These are phyloP conservation scores for Metarhizium robertsii DNA, from an alignment of 2,329 filamentous ascomycete genomes.

Conservation along the genomic window DNA sequence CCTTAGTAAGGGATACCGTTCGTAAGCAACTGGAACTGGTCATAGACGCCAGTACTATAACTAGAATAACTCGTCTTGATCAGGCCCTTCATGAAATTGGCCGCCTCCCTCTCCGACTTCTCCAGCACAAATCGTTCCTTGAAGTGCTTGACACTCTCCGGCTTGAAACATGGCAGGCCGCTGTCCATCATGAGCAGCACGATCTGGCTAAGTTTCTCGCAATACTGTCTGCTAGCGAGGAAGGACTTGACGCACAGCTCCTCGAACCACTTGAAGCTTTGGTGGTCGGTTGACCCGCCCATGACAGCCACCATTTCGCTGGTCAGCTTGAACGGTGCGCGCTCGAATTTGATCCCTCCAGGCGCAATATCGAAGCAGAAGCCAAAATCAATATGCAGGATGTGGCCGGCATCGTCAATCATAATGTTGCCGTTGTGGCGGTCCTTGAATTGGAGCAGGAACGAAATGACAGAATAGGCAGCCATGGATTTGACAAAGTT, in stretches of 20 bases:
- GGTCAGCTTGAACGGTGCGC: constrained; percentile 96
- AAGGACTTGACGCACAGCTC: constrained; percentile 95
- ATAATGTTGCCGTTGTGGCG: constrained; percentile 99
- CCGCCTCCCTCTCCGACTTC: constrained; percentile 83
- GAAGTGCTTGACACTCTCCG: constrained; percentile 88
- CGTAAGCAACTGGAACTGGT: constrained; percentile 94
- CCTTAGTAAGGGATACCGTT: constrained; percentile 89
- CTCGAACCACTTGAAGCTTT: constrained; percentile 92
- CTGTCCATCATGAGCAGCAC: constrained; percentile 94
- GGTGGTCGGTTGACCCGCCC: constrained; percentile 76
- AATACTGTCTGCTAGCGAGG: constrained; percentile 76
- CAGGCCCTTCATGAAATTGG: constrained; percentile 84
- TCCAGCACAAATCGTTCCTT: constrained; percentile 87
- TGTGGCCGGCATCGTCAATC: constrained; percentile 95
- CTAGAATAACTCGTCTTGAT: constrained; percentile 86
- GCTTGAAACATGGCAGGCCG: constrained; percentile 95
- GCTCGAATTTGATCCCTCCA: constrained; percentile 93
- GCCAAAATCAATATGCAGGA: constrained; percentile 96
- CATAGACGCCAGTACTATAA: constrained; percentile 89
- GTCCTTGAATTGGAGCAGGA: constrained; percentile 97
- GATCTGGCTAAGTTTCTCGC: constrained; percentile 81
- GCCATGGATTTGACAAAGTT: constrained; percentile 99
- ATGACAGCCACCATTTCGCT: constrained; percentile 98
- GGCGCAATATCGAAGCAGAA: constrained; percentile 99
- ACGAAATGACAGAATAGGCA: constrained; percentile 94